Percentiles rank a stretch among this genome's conserved stretches.
Conservation (phyloP, 2,329 filamentous ascomycete species). For the Teratosphaeria viscida region DNA sequence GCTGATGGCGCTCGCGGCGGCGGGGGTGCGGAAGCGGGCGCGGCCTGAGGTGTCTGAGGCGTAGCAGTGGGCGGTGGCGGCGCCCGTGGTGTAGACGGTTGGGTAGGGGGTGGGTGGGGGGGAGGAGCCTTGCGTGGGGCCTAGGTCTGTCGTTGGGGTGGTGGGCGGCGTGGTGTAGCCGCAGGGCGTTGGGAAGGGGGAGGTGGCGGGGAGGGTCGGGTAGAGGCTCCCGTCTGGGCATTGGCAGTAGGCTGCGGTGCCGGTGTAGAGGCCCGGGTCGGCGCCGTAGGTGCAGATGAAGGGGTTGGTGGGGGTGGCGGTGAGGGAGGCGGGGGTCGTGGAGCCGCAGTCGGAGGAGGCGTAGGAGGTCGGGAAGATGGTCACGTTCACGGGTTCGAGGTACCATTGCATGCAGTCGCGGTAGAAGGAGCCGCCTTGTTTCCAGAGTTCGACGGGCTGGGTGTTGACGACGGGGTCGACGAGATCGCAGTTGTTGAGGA, state of each 20-base stretch:
- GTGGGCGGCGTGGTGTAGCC: not conserved
- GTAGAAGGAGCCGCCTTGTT: not conserved
- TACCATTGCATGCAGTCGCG: not conserved
- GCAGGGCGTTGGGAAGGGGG: not conserved
- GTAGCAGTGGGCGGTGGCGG: not conserved
- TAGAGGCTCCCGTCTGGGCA: not conserved
- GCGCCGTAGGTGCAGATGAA: not conserved
- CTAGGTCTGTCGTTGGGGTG: not conserved
- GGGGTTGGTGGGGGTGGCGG: not conserved
- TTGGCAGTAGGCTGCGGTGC: not conserved
- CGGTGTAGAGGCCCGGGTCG: not conserved
- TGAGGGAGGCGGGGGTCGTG: not conserved
- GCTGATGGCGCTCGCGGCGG: not conserved
- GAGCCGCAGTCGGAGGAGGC: not conserved
- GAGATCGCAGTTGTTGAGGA: not conserved
- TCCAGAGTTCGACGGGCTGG: not conserved
- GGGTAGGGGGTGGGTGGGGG: not conserved
- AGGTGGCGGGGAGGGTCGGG: not conserved
- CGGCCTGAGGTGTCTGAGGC: not conserved
- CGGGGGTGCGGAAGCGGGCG: not conserved
- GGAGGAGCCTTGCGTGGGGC: not conserved
- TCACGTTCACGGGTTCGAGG: not conserved
- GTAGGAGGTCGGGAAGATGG: not conserved
- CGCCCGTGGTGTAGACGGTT: not conserved
- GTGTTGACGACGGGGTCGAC: not conserved